These are phyloP conservation scores for Elasticomyces elasticus DNA, from an alignment of 495 filamentous ascomycete species.

Conservation along the genomic window DNA sequence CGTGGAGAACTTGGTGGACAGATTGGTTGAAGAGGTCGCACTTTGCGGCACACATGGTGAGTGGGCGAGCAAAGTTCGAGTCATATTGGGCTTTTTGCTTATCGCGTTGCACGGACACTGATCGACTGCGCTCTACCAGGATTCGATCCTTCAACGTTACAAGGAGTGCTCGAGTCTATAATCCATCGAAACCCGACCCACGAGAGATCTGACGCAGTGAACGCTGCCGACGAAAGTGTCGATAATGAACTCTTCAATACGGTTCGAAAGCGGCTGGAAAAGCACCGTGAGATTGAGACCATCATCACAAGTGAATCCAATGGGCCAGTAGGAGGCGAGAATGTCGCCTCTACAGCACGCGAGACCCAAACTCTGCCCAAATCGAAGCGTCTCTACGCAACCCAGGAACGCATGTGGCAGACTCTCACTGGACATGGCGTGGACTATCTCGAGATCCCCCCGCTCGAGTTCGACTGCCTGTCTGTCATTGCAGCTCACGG, in stretches of 20 bases:
- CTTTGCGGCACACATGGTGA: not conserved
- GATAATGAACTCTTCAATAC: slow-evolving; percentile 1
- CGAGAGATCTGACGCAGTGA: not conserved
- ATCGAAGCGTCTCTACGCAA: slow-evolving; percentile 9
- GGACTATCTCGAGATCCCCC: slow-evolving; percentile 57
- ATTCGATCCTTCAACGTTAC: not conserved
- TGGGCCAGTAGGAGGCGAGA: not conserved
- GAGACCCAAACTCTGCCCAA: not conserved
- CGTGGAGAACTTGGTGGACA: not conserved
- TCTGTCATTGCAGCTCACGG: slow-evolving; percentile 69
- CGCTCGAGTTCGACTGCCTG: slow-evolving; percentile 61
- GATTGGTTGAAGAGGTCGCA: not conserved
- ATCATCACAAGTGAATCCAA: not conserved
- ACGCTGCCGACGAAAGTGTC: slow-evolving; percentile 1
- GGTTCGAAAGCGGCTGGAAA: slow-evolving; percentile 11
- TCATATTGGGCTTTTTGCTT: too few species aligned
- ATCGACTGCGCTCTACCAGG: not conserved
- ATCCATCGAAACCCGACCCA: too few species aligned
- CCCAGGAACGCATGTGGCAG: slow-evolving; percentile 59
- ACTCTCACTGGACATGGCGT: slow-evolving; percentile 70
- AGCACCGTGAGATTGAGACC: slow-evolving; percentile 13
- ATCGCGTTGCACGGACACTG: too few species aligned
- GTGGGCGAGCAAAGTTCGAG: not conserved
- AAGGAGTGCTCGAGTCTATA: not conserved
- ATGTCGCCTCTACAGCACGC: not conserved